Base-by-base conservation (phyloP, 768 basidiomycete genomes). In the Dioszegia hungarica region DNA sequence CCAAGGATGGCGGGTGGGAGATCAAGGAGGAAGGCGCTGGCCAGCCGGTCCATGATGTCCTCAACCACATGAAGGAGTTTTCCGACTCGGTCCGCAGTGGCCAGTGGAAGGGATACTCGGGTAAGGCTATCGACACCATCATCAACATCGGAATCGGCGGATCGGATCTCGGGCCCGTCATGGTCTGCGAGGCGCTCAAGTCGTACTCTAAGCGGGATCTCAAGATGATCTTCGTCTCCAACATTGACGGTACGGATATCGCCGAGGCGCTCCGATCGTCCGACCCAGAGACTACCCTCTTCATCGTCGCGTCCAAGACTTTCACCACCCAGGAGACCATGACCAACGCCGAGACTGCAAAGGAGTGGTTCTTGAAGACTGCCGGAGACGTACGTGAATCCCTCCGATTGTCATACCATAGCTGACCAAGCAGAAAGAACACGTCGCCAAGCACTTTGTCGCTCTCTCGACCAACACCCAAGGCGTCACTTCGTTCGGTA, bases 301-400 rank as follows among this genome's bases (percentile, higher is more conserved):
- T 98, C 82, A 94, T 98, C 79, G 87, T 98, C 68, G 94, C 94
- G n/a, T 86, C 85, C 76, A 98, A 99, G 83, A 98, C 95, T 2
- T 99, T 98, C 77, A 99, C 95, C 19, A 99, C 95, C 9, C 94
- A 99, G 79, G 95, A 99, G 81, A 98, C 94, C 17, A 97, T 98
- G 80, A 98, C 95, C 62, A 99, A 99, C 75, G 95, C 95, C 36
- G 88, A 89, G 77, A 87, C 84, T 41, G 95, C 95, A 12, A 83
- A 89, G 39, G 85, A 85, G 46, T 99, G 95, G 95, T 99, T 99
- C 87, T 81, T 98, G 52, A 72, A 79, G 19, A 76, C 79, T 5
- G 93, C 95, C 19, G 84, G 84, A 67, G 91, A 95, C 74, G 78
- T 79, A 52, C 62, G 79, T 77, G 14, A 17, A 8, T 17, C 33